A percentile compares a stretch with the other conserved stretches of the same genome.
Evolutionary conservation across 140 eudicot genomes (phyloP).

Genomic region (Bidens hawaiensis): DNA sequence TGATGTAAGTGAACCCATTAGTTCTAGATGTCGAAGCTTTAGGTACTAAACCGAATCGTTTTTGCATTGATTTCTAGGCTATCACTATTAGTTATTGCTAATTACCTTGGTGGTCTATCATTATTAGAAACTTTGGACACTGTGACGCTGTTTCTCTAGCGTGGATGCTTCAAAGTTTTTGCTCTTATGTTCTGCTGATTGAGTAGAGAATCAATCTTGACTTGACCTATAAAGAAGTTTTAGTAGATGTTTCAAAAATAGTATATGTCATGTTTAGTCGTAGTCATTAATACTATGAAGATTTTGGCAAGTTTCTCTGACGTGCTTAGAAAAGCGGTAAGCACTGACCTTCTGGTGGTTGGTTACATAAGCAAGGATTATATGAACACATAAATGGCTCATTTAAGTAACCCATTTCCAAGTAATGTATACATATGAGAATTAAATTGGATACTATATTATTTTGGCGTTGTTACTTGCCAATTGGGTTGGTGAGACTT

Average conservation of each 20-base stretch:
- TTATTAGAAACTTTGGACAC: neutral
- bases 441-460: no score
- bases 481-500: no score
- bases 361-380: neutral
- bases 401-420: no score
- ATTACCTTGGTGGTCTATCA: no score
- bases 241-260: neutral
- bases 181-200: neutral
- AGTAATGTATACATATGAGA: no score
- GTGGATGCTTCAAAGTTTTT: neutral
- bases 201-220: neutral
- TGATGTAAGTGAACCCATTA: neutral
- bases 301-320: neutral
- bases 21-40: neutral
- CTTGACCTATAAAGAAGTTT: neutral
- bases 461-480: no score
- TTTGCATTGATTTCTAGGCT: neutral
- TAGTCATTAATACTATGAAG: neutral
- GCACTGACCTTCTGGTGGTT: no score
- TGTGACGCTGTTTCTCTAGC: neutral
- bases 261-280: neutral
- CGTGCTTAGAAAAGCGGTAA: neutral
- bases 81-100: no score
- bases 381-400: no score
- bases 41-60: neutral